Base-by-base conservation (phyloP, 2,329 filamentous ascomycete genomes). In the Lanzia echinophila region DNA sequence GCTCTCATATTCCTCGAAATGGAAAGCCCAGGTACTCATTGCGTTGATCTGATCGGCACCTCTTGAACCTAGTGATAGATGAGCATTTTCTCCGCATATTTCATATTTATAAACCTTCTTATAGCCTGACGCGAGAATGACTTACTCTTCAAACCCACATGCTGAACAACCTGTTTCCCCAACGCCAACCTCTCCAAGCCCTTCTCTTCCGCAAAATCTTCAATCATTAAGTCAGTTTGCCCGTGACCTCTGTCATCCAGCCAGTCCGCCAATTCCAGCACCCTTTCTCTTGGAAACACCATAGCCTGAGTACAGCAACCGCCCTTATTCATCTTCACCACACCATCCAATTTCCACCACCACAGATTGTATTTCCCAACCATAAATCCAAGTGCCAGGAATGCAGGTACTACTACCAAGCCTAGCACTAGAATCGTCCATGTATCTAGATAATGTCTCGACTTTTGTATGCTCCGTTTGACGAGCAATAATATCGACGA, bases 221-320 rank as follows among this genome's bases (percentile, higher is more conserved):
- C 47, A 49, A 49, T 49, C 47, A 49, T 24, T 15, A 49, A 19
- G 41, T 49, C 47, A 11, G 47, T 49, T 36, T 48, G 19, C 3
- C 33, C 33, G 5, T 6, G 15, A 4, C 34, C 20, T 12, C 20
- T 22, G 3, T 31, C 17, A 15, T 48, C 13, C 34, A 49, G 41
- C n/a, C 38, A 49, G 12, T 3, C 19, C 6, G 20, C 20, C 34
- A 49, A 19, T 6, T 22, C 15, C 4, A 31, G 17, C 47, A 39
- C 24, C 4, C 15, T 28, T 7, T 49, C 34, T 5, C 53, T 44
- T 3, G 58, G 57, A 20, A 58, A 62, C 3, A 62, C 38, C 42
- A 62, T 24, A 12, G 53, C 60, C 36, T 62, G 59, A 2, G 53
- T 56, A 42, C 60, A 62, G 17, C 60, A 62, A 8, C 60, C 59